These are phyloP conservation scores for Nothophaeocryptopus gaeumannii DNA, from an alignment of 2,329 filamentous ascomycete species.

Conservation along the genomic window DNA sequence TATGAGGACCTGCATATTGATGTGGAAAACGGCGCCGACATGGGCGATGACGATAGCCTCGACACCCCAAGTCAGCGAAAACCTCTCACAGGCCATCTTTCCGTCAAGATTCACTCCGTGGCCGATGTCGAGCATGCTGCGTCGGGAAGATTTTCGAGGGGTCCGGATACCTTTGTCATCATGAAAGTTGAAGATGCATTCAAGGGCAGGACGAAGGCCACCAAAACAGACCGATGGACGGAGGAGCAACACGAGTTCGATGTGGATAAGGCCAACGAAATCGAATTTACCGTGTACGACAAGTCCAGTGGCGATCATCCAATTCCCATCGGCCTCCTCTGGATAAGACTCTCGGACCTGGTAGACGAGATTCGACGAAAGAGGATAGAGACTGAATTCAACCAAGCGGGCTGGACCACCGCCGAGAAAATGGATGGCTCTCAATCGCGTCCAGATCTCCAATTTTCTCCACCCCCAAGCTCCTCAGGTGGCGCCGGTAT, in stretches of 20 bases:
- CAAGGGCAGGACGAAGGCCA: conserved; percentile 80
- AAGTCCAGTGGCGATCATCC: conserved; percentile 78
- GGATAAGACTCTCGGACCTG: conserved; percentile 95
- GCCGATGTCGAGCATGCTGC: conserved; percentile 93
- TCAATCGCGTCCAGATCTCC: conserved; percentile 52
- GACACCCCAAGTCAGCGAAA: conserved; percentile 93
- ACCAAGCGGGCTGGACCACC: conserved; percentile 92
- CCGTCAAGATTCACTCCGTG: conserved; percentile 81
- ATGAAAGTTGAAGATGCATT: conserved; percentile 96
- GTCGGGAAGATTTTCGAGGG: conserved; percentile 75
- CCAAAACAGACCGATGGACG: conserved; percentile 85
- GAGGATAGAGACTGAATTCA: conserved; percentile 94
- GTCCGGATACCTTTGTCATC: conserved; percentile 91
- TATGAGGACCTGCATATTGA: conserved; percentile 98
- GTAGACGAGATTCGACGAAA: conserved; percentile 96
- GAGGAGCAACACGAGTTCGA: conserved; percentile 88
- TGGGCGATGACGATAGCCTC: conserved; percentile 84
- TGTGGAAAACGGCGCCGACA: conserved; percentile 48
- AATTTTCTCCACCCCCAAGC: conserved; percentile 52
- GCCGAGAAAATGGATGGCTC: conserved; percentile 85
- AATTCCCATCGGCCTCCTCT: conserved; percentile 89
- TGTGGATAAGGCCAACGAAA: conserved; percentile 97
- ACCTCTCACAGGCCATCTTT: conserved; percentile 86
- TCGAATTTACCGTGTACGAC: conserved; percentile 96
- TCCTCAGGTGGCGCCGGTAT: conserved; percentile 32